Evolutionary conservation across 805 yeast species (phyloP).

Genomic region (Jamesozyma jinghongensis): DNA sequence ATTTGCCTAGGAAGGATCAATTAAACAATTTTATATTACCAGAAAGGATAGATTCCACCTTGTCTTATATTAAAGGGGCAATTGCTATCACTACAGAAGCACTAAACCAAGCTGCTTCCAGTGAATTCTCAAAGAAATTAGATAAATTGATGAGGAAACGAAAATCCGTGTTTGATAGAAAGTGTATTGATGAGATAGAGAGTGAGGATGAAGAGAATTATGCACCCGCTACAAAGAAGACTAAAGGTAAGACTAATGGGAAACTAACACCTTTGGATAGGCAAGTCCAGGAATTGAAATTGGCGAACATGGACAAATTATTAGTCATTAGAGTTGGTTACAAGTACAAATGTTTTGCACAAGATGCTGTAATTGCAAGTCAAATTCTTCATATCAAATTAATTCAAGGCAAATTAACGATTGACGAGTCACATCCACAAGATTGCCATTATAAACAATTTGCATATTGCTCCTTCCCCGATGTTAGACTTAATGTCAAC

Average conservation of each 20-base stretch:
- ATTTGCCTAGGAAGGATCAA: no score
- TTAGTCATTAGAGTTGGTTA: constrained; percentile 86
- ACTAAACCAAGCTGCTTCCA: neutral
- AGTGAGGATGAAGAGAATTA: neutral
- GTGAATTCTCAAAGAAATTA: constrained; percentile 6
- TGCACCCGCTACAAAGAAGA: neutral
- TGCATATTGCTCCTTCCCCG: constrained; percentile 84
- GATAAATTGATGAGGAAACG: constrained; percentile 6
- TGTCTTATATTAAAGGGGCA: no score
- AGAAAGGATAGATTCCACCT: no score
- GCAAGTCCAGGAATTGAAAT: constrained; percentile 63
- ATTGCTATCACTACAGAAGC: no score
- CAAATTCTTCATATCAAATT: constrained; percentile 58
- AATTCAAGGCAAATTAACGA: constrained; percentile 55
- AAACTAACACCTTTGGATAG: constrained; percentile 67
- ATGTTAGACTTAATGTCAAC: constrained; percentile 62
- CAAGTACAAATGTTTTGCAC: constrained; percentile 77
- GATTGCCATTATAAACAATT: constrained; percentile 48
- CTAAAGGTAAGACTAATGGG: constrained; percentile 2
- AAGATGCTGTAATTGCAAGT: constrained; percentile 70
- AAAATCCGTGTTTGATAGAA: constrained; percentile 2
- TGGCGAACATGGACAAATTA: constrained; percentile 52
- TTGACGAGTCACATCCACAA: constrained; percentile 42
- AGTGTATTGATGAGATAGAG: neutral
- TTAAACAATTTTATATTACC: no score